Evolutionary conservation across 495 filamentous ascomycete species (phyloP), one percentile per base, ranked within the genome.

Genomic region (Podospora pseudopauciseta): DNA sequence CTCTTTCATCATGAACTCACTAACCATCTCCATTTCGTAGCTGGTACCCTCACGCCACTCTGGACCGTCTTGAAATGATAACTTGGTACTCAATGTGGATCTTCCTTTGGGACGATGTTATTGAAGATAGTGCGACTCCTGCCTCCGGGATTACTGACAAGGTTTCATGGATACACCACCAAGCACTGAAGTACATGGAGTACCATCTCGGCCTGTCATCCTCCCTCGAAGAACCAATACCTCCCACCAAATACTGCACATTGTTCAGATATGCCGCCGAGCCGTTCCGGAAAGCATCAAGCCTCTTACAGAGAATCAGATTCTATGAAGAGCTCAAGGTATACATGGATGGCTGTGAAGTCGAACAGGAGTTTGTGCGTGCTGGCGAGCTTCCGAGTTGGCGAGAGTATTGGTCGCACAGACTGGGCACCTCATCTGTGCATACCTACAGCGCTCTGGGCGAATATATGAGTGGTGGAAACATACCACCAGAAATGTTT

Each of bases 21-120:
- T 34, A n/a, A 53, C 53, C 23, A 61, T 18, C 19, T 49, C 20
- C 4, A 19, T 34, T 1, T 6, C 23, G 23, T 30, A 72, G 71
- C n/a, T 79, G 77, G 77, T 79, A 73, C 64, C 77, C 77, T 13
- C 56, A 69, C 9, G 68, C 71, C 23, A 27, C 73, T 0, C 66
- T 75, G 27, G 67, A 73, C 55, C 63, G 67, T 11, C 73, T 76
- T 56, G 39, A 70, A 56, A 77, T 70, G 15, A 68, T 75, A 15
- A 60, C 71, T 1, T 77, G 70, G 67, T 71, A 74, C 23, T 57
- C 69, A 11, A 69, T 80, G 55, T 80, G 76, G 76, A 64, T 80
- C 39, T 77, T 80, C 61, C 61, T 76, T 18, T 80, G 78, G 77
- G 78, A 76, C 26, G 75, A 76, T 32, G 68, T 70, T 1, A 67